Conservation (phyloP, 164 flowering plant genomes). For the Aristolochia californica region DNA sequence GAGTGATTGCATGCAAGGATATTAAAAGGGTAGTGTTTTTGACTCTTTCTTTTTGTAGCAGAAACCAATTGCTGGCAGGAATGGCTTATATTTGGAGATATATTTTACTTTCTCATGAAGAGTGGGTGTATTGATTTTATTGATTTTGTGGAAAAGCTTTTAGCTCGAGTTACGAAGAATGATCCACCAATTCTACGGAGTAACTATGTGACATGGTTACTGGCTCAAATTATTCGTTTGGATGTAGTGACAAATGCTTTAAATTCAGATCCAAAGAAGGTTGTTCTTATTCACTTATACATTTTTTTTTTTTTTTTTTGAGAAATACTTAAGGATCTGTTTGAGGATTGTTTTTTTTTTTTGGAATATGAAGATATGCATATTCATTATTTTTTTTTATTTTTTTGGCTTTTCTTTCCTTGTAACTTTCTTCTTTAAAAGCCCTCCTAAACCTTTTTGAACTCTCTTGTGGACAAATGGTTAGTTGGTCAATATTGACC, state of each 20-base stretch:
- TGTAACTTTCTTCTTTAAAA: too few species aligned
- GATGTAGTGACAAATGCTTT: constrained; percentile 89
- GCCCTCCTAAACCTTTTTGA: too few species aligned
- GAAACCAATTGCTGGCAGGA: constrained; percentile 92
- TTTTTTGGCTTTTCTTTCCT: too few species aligned
- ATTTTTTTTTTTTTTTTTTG: too few species aligned
- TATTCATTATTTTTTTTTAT: too few species aligned
- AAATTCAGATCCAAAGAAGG: constrained; percentile 83
- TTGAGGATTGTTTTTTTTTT: too few species aligned
- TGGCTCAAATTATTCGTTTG: constrained; percentile 77
- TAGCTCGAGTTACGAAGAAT: constrained; percentile 45
- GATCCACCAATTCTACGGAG: constrained; percentile 68
- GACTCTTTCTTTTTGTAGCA: constrained; percentile 23
- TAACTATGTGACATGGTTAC: constrained; percentile 94
- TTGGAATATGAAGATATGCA: background rate
- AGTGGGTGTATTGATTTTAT: constrained; percentile 95
- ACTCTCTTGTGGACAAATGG: too few species aligned
- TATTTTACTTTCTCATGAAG: constrained; percentile 78
- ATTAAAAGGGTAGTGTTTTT: background rate
- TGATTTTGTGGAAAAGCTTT: constrained; percentile 93
- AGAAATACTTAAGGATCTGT: too few species aligned
- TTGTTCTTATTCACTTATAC: constrained; percentile 7
- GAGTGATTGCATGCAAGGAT: background rate
- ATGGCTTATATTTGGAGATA: constrained; percentile 91
- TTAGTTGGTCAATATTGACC: too few species aligned